A percentile compares a stretch with the other conserved stretches of the same genome.
Conservation (phyloP, 305 asterid species). For the Plantago coronopus region DNA sequence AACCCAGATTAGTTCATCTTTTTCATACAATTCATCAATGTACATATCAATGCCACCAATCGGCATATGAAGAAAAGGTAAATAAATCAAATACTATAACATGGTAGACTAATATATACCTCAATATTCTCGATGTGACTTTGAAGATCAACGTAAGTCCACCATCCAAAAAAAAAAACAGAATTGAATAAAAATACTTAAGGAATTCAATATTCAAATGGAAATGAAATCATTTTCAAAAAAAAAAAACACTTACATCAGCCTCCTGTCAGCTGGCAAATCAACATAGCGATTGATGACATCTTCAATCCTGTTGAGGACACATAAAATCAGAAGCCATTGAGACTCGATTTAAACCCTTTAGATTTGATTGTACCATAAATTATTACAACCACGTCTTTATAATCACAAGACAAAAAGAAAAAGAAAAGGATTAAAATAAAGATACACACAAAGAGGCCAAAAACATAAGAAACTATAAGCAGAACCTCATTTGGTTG, state of each 20-base stretch:
- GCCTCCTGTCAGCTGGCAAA: conserved; percentile 40
- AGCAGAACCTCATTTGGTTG: conserved; percentile 31
- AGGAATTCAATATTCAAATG: not conserved
- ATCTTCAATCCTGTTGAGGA: conserved; percentile 41
- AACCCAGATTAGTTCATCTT: conserved; percentile 3
- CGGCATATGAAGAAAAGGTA: not conserved
- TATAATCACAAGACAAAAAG: not conserved
- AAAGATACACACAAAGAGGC: not conserved
- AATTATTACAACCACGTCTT: not conserved
- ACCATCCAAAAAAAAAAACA: not conserved
- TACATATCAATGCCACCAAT: not conserved
- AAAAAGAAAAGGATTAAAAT: not conserved
- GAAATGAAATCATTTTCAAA: not conserved
- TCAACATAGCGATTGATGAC: conserved; percentile 38
- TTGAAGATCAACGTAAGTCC: not conserved
- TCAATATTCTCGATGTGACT: conserved; percentile 43
- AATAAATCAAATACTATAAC: too few species aligned
- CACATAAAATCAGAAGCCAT: not conserved
- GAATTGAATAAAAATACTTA: not conserved
- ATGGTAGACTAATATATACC: conserved; percentile 30
- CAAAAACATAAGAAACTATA: not conserved
- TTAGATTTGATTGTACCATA: not conserved
- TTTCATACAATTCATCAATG: not conserved
- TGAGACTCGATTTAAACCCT: not conserved
- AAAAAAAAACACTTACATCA: conserved; percentile 25